Base-by-base conservation (phyloP, 306 rosid genomes). In the Leucaena leucocephala region DNA sequence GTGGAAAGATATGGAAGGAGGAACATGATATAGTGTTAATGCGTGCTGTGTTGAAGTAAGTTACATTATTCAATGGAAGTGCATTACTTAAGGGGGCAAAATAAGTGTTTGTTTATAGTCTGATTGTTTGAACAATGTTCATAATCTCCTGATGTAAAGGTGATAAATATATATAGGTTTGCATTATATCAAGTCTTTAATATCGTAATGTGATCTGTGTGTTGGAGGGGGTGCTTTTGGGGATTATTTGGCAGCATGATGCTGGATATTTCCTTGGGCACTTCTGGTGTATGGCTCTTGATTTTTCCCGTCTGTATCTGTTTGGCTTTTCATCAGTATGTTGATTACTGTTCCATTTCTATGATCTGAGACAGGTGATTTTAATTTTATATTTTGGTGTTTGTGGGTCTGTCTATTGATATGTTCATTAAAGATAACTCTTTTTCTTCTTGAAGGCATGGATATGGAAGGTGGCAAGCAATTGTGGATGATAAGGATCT, bases 401-500 rank as follows among this genome's bases (percentile, higher is more conserved):
- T 49, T 80, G 70, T 54, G 58, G 71, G 71, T 44, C 75, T 34
- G 14, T 72, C 19, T 42, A 35, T 68, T 62, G 68, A 59, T 66
- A 21, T 76, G 72, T 71, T 72, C 27, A 52, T 71, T 58, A 54
- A 79, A 71, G 80, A 65, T 19, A 33, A 52, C 58, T 71, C 63
- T 71, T 79, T 79, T 69, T 70, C 44, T 36, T 36, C 39, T 36
- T 64, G 19, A 76, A 95, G 97, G 90, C 98, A 95, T 76, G 98
- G 98, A 50, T 95, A 95, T 80, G 98, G 98, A 82, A 89, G 95
- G 90, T 95, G 98, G 98, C 98, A 95, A 86, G 94, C 97, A 46
- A 95, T 95, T 76, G 84, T 92, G 81, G 98, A 95, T 80, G 98
- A 95, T 82, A 95, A 88, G 86, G 95, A 88, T 80, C 86, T 95